Percentiles rank a stretch among this genome's conserved stretches.
Evolutionary conservation across 23 red algal species (phyloP).

Genomic region (Agarophyton chilense): DNA sequence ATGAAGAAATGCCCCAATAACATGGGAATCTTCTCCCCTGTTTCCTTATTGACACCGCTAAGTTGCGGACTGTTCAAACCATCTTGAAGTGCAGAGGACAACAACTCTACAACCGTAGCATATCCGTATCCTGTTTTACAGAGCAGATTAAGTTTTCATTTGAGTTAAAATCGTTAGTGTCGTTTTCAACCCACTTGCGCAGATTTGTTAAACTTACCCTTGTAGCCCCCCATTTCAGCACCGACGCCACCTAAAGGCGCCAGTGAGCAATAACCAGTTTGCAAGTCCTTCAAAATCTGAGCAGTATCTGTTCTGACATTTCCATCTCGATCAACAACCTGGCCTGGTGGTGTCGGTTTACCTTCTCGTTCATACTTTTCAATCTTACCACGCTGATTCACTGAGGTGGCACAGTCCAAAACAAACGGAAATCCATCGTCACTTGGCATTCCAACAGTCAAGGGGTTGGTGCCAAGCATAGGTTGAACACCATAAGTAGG

Average conservation of each 20-base stretch:
- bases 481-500: conserved; percentile 69
- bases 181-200: neutral
- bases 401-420: conserved; percentile 66
- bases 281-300: conserved; percentile 69
- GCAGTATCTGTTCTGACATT: conserved; percentile 69
- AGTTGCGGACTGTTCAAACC: conserved; percentile 50
- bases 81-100: conserved; percentile 56
- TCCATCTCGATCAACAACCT: conserved; percentile 69
- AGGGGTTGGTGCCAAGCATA: conserved; percentile 75
- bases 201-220: conserved; percentile 18
- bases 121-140: conserved; percentile 57
- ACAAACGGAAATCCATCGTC: conserved; percentile 70
- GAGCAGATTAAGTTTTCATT: neutral
- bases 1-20: conserved; percentile 77
- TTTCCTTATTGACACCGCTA: conserved; percentile 65
- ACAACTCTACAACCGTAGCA: conserved; percentile 56
- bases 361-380: conserved; percentile 77
- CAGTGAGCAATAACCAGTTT: conserved; percentile 69
- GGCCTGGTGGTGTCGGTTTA: conserved; percentile 60
- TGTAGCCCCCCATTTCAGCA: conserved; percentile 64
- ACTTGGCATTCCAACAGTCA: conserved; percentile 57
- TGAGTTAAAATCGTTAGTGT: neutral
- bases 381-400: conserved; percentile 81
- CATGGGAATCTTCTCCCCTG: conserved; percentile 63
- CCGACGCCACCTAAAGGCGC: conserved; percentile 67